Conservation (phyloP, 345 rosid genomes). For the Physaria fendleri region DNA sequence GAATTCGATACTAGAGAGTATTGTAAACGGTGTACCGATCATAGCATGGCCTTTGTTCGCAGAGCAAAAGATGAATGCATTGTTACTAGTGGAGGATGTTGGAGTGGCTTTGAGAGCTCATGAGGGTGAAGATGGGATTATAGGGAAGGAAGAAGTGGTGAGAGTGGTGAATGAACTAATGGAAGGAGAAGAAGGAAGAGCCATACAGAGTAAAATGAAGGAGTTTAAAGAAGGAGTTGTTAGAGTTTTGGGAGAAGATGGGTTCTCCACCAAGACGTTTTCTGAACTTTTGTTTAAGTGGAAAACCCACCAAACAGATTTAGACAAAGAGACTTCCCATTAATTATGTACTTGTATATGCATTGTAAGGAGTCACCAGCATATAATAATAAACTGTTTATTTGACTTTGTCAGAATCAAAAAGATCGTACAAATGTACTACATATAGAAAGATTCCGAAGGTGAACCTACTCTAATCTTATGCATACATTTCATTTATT, state of each 20-base stretch:
- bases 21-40: constrained; percentile 24
- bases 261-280: constrained; percentile 13
- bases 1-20: constrained; percentile 26
- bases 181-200: constrained; percentile 27
- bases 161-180: constrained; percentile 18
- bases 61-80: constrained; percentile 22
- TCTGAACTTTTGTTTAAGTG: constrained; percentile 10
- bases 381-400: neutral
- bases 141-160: constrained; percentile 8
- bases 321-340: neutral
- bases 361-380: neutral
- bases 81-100: constrained; percentile 11
- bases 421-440: neutral
- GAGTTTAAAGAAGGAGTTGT: constrained; percentile 4
- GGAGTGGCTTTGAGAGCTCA: neutral
- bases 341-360: neutral
- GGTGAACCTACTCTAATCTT: neutral
- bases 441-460: neutral
- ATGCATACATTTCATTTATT: too few species aligned
- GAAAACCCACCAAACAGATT: constrained; percentile 3
- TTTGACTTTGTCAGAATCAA: neutral
- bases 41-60: constrained; percentile 29
- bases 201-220: neutral
- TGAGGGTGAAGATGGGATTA: neutral
- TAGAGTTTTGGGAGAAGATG: constrained; percentile 15